Base-by-base conservation (phyloP, 2,329 filamentous ascomycete genomes). In the Elsinoe fawcettii region DNA sequence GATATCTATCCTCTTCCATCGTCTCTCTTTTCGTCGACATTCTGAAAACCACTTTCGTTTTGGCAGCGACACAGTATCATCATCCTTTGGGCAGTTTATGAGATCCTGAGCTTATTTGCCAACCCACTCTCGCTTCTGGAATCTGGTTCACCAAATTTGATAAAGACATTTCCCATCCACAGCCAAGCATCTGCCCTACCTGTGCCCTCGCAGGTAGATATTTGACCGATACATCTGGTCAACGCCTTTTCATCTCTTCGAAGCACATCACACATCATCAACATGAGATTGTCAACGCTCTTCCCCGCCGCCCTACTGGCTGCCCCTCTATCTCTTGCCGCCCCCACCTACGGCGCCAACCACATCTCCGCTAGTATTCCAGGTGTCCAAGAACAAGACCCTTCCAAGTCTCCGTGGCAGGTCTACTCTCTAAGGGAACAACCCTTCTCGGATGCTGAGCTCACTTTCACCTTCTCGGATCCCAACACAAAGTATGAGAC, bases 401-500 rank as follows among this genome's bases (percentile, higher is more conserved):
- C 54, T 1, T 16, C 12, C 37, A 56, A 56, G 20, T 37, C 49
- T 34, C 41, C 54, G 30, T 56, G 54, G 54, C 23, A 32, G 54
- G 41, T 56, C n/a, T 56, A 46, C 30, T 56, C 54, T 8, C 22
- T 56, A 23, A 27, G 54, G 43, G 54, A 56, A 30, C 54, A 56
- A 49, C 54, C 54, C 11, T 56, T 37, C 41, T 43, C 39, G 16
- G 39, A 56, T n/a, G 54, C 54, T n/a, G 39, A 43, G 23, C 41
- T 56, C 23, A 46, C 54, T 18, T 56, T 56, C 18, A 56, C 54
- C 41, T 56, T 56, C 43, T 27, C 41, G 12, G 54, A 56, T 25
- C 54, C 54, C 12, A 56, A 56, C 43, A 56, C 54, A 43, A 37
- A 56, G 30, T 56, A 56, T 23, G 41, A 43, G 37, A 56, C 54